Evolutionary conservation across 805 yeast species (phyloP).

Genomic region (Candida oleophila): DNA sequence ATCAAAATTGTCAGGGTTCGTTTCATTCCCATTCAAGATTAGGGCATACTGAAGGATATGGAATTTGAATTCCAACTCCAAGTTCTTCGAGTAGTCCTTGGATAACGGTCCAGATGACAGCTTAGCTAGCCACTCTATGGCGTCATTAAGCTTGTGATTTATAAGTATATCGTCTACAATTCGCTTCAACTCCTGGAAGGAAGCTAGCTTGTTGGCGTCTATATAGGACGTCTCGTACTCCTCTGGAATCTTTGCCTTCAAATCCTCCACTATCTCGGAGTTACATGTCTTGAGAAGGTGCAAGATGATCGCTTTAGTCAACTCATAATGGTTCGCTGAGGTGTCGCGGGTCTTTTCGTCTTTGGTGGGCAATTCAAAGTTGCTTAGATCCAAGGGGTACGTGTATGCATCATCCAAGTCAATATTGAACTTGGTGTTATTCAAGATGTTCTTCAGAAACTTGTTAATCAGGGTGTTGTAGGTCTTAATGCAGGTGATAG

Average conservation of each 20-base stretch:
- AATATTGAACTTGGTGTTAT: constrained; percentile 24
- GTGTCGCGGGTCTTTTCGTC: constrained; percentile 7
- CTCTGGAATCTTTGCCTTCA: constrained; percentile 20
- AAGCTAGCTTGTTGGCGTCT: not conserved
- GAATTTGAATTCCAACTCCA: constrained; percentile 38
- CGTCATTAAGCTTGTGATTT: constrained; percentile 23
- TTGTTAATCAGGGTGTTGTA: constrained; percentile 35
- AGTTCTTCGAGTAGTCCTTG: not conserved
- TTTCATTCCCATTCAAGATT: constrained; percentile 21
- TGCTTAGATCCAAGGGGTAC: constrained; percentile 32
- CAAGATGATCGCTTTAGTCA: constrained; percentile 35
- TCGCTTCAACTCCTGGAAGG: constrained; percentile 17
- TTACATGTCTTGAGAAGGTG: constrained; percentile 43
- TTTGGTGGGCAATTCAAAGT: constrained; percentile 5
- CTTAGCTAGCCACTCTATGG: not conserved
- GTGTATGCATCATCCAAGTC: constrained; percentile 43
- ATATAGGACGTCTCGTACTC: not conserved
- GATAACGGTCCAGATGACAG: not conserved
- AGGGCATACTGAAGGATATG: constrained; percentile 38
- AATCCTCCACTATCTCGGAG: constrained; percentile 31
- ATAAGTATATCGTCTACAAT: constrained; percentile 34
- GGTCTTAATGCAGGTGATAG: constrained; percentile 30
- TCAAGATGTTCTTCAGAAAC: constrained; percentile 32
- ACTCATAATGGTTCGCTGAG: constrained; percentile 25
- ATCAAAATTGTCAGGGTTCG: not conserved